Conservation (phyloP, 768 basidiomycete genomes). For the Collybiopsis luxurians region DNA sequence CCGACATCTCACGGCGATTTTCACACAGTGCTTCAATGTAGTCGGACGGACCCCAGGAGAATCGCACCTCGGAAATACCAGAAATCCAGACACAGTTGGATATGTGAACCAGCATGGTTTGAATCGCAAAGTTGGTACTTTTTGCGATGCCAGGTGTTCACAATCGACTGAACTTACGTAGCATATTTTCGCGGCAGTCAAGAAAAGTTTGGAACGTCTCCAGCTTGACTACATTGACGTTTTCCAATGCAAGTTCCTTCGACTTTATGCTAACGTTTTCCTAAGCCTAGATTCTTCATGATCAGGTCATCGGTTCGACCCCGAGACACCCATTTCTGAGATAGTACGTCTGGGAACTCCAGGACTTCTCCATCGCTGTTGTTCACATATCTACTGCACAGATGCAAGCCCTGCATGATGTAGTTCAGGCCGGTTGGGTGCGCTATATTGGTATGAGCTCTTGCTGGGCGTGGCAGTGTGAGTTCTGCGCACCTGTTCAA, state of each 20-base stretch:
- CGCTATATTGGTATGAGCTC: conserved; percentile 61
- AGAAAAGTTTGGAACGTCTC: conserved; percentile 59
- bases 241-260: conserved; percentile 51
- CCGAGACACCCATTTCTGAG: conserved; percentile 57
- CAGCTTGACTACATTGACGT: conserved; percentile 78
- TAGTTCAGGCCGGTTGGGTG: conserved; percentile 63
- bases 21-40: not conserved
- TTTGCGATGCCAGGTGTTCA: not conserved
- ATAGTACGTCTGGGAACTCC: conserved; percentile 37
- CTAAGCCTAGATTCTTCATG: not conserved
- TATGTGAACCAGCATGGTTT: conserved; percentile 55
- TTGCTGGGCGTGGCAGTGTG: conserved; percentile 46
- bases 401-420: conserved; percentile 70
- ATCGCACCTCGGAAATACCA: conserved; percentile 8
- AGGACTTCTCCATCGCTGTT: too few species aligned
- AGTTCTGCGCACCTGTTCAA: not conserved
- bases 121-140: conserved; percentile 35
- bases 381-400: conserved; percentile 13
- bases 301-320: conserved; percentile 53
- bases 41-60: not conserved
- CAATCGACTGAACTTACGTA: conserved; percentile 26
- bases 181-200: conserved; percentile 73
- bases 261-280: not conserved
- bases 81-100: conserved; percentile 33
- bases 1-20: not conserved